These are phyloP conservation scores for Globisporangium rhizosaccharum DNA, from an alignment of 352 stramenopile species.

Conservation along the genomic window DNA sequence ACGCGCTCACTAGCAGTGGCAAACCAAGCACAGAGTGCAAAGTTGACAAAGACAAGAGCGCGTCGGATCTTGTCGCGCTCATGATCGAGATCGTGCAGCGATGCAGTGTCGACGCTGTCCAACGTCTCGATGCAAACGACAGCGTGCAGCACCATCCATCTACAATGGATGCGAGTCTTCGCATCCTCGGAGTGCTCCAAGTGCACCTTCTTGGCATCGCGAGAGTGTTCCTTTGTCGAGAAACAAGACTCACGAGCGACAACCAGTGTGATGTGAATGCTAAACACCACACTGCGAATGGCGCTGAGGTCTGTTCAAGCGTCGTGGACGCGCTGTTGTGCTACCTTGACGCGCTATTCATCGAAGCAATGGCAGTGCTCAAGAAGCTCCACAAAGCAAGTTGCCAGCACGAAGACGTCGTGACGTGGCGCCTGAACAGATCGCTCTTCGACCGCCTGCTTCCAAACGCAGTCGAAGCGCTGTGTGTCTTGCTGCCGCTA, in stretches of 20 bases:
- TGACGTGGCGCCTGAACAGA: constrained; percentile 37
- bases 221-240: neutral
- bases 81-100: constrained; percentile 9
- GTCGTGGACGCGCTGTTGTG: constrained; percentile 23
- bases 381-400: constrained; percentile 45
- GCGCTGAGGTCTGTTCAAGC: constrained; percentile 2
- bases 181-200: constrained; percentile 35
- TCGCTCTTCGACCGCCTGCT: constrained; percentile 47
- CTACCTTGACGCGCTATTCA: constrained; percentile 37
- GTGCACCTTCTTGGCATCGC: constrained; percentile 35
- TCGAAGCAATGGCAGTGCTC: constrained; percentile 27
- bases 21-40: neutral
- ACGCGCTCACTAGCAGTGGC: neutral
- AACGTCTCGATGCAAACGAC: constrained; percentile 3
- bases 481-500: constrained; percentile 23
- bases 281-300: neutral
- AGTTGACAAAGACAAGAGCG: neutral
- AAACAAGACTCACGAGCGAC: too few species aligned
- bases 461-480: constrained; percentile 38
- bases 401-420: constrained; percentile 51
- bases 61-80: constrained; percentile 3
- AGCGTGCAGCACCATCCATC: neutral
- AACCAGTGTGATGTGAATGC: neutral
- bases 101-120: constrained; percentile 8
- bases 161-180: constrained; percentile 12